These are phyloP conservation scores for Aspergillus neoniger DNA, from an alignment of 2,329 filamentous ascomycete genomes.

Conservation along the genomic window DNA sequence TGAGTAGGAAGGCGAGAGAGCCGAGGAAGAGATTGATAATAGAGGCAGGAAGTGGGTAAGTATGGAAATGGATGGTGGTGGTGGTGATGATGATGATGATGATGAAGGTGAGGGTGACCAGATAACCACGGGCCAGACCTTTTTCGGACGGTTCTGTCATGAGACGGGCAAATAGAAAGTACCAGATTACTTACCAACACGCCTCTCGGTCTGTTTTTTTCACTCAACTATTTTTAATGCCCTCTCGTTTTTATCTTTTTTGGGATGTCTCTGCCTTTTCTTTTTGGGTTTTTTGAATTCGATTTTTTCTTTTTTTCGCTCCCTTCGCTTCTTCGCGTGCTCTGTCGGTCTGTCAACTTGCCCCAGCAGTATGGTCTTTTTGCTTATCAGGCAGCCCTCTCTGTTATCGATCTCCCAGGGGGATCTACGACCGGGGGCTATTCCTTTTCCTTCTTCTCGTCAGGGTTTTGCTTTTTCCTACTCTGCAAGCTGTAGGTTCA, in stretches of 20 bases:
- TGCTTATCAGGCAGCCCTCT: constrained; percentile 18
- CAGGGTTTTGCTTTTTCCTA: constrained; percentile 14
- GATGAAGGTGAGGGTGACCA: constrained; percentile 12
- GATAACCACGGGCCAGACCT: constrained; percentile 5
- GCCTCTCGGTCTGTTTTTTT: constrained; percentile 1
- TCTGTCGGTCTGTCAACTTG: not conserved
- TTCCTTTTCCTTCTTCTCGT: constrained; percentile 10
- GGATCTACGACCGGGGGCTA: constrained; percentile 26
- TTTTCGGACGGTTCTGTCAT: constrained; percentile 5
- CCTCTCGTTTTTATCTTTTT: not conserved
- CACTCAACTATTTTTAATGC: not conserved
- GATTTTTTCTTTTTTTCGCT: not conserved
- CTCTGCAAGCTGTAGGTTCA: constrained; percentile 6
- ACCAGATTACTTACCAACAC: constrained; percentile 10
- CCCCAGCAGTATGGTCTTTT: constrained; percentile 16
- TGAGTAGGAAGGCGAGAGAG: constrained; percentile 10
- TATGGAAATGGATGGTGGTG: constrained; percentile 3
- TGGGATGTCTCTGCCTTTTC: too few relatives aligned
- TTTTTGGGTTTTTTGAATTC: not conserved
- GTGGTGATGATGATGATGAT: constrained; percentile 6
- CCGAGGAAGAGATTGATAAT: constrained; percentile 5
- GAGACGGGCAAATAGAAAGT: constrained; percentile 7
- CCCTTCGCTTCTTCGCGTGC: not conserved
- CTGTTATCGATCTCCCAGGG: constrained; percentile 28
- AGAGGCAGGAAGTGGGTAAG: constrained; percentile 12